These are phyloP conservation scores for Cladosporium sp. DNA, from an alignment of 2,329 filamentous ascomycete genomes.

Conservation along the genomic window DNA sequence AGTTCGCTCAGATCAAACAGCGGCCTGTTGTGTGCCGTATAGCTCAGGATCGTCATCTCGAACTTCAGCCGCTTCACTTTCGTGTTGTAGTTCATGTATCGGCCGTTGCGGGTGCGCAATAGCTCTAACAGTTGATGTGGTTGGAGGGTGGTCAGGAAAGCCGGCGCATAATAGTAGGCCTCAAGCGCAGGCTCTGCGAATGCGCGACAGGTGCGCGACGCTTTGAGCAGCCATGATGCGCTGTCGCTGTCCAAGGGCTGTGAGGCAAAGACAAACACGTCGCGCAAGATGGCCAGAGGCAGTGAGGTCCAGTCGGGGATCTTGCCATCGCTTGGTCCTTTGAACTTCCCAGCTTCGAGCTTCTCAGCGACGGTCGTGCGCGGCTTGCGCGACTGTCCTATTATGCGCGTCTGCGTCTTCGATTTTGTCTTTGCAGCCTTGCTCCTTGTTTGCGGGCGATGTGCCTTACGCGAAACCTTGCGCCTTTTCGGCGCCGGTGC, in stretches of 20 bases:
- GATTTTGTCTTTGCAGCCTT: constrained; percentile 15
- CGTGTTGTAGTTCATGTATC: constrained; percentile 56
- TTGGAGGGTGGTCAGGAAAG: constrained; percentile 25
- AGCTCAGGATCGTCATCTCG: constrained; percentile 58
- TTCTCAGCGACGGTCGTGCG: constrained; percentile 13
- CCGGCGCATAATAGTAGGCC: constrained; percentile 32
- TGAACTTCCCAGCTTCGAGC: constrained; percentile 20
- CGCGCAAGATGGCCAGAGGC: constrained; percentile 31
- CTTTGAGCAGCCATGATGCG: constrained; percentile 30
- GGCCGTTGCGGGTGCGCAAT: constrained; percentile 22
- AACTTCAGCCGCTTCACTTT: constrained; percentile 69
- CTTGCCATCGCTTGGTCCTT: constrained; percentile 29
- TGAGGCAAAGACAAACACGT: constrained; percentile 33
- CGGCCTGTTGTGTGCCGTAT: constrained; percentile 50
- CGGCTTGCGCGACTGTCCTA: constrained; percentile 23
- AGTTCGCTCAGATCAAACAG: constrained; percentile 56
- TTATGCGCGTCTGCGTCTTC: constrained; percentile 16
- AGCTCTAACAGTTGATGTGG: constrained; percentile 31
- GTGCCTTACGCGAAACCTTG: constrained; percentile 16
- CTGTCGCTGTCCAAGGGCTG: constrained; percentile 23
- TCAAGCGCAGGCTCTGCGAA: constrained; percentile 35
- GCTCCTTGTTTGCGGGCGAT: constrained; percentile 25
- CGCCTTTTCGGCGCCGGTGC: constrained; percentile 19
- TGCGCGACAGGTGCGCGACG: constrained; percentile 31
- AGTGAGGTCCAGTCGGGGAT: constrained; percentile 32